Evolutionary conservation across 306 rosid species (phyloP).

Genomic region (Cucumis hystrix): DNA sequence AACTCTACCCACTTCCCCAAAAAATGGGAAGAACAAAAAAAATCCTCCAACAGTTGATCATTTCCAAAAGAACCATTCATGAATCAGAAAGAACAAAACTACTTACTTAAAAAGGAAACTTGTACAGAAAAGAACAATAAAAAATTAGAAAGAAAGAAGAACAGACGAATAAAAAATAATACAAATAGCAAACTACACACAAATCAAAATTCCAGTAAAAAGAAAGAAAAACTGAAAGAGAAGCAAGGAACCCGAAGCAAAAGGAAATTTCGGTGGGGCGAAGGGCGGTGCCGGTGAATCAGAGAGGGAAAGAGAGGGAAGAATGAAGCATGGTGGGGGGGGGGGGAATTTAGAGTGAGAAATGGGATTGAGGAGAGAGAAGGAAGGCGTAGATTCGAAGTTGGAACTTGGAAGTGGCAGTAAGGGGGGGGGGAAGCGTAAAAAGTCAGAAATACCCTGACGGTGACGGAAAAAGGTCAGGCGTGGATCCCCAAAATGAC

Average conservation of each 20-base stretch:
- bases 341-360: background rate
- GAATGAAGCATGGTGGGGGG: background rate
- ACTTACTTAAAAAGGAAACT: background rate
- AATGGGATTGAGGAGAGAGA: background rate
- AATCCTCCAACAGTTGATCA: background rate
- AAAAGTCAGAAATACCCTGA: background rate
- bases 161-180: background rate
- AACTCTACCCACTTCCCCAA: background rate
- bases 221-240: background rate
- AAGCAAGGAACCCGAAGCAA: background rate
- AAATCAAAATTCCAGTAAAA: background rate
- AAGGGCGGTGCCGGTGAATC: background rate
- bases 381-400: background rate
- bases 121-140: background rate
- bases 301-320: background rate
- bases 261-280: background rate
- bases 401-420: background rate
- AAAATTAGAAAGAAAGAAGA: background rate
- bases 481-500: background rate
- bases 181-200: background rate
- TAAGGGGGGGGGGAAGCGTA: background rate
- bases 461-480: background rate
- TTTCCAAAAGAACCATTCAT: background rate
- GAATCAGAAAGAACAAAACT: background rate
- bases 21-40: background rate